Conservation (phyloP, 2,329 filamentous ascomycete species). For the Fusarium palustre region DNA sequence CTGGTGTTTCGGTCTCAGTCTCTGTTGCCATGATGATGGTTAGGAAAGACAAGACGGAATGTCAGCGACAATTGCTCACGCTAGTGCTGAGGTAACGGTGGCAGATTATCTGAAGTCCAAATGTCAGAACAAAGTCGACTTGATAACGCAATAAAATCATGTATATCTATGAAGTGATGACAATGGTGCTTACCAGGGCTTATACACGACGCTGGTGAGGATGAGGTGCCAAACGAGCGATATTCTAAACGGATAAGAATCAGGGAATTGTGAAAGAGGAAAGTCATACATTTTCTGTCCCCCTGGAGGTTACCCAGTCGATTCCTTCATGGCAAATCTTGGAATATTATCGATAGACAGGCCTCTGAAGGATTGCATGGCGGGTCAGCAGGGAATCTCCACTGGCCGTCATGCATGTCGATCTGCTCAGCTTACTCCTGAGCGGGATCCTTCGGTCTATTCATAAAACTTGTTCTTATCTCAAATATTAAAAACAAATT, state of each 20-base stretch:
- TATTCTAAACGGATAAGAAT: background rate
- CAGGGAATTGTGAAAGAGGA: background rate
- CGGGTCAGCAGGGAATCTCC: background rate
- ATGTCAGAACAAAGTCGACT: background rate
- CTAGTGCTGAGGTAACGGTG: rapidly evolving
- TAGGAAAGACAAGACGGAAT: background rate
- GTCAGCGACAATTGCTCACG: too few species aligned
- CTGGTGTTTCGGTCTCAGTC: background rate
- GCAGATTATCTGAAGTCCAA: background rate
- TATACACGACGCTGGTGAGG: too few species aligned
- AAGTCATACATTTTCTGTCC: background rate
- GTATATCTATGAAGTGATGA: background rate
- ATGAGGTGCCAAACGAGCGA: background rate
- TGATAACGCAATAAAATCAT: background rate
- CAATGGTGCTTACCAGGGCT: too few species aligned
- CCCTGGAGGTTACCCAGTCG: background rate
- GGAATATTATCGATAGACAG: background rate
- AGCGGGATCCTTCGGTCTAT: background rate
- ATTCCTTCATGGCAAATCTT: background rate
- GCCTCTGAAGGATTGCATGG: background rate
- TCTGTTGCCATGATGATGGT: background rate
- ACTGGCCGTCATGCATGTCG: background rate
- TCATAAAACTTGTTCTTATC: background rate
- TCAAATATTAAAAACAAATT: too few species aligned
- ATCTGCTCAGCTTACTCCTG: background rate